Conservation (phyloP, 129 eudicot species). For the Solidago caesia region DNA sequence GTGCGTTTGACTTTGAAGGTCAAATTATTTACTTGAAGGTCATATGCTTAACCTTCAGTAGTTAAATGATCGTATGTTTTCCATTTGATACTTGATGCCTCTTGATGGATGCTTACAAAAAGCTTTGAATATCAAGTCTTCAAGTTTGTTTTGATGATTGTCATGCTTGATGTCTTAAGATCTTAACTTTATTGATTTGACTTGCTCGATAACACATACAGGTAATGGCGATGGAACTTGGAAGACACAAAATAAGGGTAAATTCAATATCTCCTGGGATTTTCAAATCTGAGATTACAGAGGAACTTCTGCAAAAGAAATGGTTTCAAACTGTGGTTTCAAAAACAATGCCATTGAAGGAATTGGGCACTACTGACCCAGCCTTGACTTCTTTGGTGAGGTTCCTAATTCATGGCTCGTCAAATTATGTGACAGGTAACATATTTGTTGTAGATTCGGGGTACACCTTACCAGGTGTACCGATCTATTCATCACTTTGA, state of each 20-base stretch:
- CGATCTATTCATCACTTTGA: conserved; percentile 77
- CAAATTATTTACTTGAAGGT: background rate
- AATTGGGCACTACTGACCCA: conserved; percentile 53
- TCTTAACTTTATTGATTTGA: background rate
- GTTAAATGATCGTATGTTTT: background rate
- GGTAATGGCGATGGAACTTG: conserved; percentile 75
- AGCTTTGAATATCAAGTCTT: background rate
- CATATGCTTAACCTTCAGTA: background rate
- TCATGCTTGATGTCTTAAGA: background rate
- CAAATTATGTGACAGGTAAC: conserved; percentile 63
- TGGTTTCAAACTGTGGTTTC: conserved; percentile 58
- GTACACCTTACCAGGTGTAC: conserved; percentile 69
- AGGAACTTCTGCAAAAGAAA: conserved; percentile 51
- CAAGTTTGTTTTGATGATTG: background rate
- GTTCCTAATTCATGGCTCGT: conserved; percentile 58
- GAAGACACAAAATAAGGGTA: conserved; percentile 60
- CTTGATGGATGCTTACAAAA: background rate
- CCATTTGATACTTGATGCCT: background rate
- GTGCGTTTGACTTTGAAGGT: background rate
- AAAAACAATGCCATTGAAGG: conserved; percentile 51
- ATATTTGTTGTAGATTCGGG: conserved; percentile 75
- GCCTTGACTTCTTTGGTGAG: conserved; percentile 62
- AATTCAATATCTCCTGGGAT: conserved; percentile 67
- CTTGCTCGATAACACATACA: conserved; percentile 14
- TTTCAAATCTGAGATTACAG: conserved; percentile 75